Conservation (phyloP, 1,284 basidiomycete species). For the Lignosus rhinocerotis region DNA sequence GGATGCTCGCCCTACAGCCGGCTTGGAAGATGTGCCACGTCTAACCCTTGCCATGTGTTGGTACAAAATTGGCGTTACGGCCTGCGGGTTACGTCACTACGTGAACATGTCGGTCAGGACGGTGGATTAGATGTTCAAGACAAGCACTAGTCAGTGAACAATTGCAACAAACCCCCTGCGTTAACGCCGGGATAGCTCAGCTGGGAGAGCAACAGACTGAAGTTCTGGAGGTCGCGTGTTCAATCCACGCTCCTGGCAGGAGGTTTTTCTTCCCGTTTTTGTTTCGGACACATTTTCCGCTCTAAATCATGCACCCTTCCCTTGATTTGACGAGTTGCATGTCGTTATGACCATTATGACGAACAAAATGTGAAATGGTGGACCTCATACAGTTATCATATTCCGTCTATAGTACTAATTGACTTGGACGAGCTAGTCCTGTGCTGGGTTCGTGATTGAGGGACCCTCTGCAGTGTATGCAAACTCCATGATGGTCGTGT, state of each 20-base stretch:
- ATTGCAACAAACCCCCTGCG: too few relatives aligned
- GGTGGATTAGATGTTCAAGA: too few relatives aligned
- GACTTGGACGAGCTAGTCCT: neutral
- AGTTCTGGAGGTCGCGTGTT: constrained; percentile 72
- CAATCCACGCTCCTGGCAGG: constrained; percentile 61
- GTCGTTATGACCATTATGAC: neutral
- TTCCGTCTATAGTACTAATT: neutral
- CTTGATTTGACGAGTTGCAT: neutral
- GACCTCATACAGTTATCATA: neutral
- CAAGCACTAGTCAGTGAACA: too few relatives aligned
- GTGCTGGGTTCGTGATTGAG: neutral
- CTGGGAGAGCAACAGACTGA: constrained; percentile 83
- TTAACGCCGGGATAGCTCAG: constrained; percentile 67
- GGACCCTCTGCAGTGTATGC: constrained; percentile 12
- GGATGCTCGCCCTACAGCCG: too few relatives aligned
- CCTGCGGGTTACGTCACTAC: too few relatives aligned
- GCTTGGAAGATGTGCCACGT: too few relatives aligned
- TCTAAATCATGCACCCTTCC: too few relatives aligned
- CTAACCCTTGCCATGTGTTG: too few relatives aligned
- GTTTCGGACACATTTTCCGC: too few relatives aligned
- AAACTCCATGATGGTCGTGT: constrained; percentile 21
- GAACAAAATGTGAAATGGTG: neutral
- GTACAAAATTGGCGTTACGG: too few relatives aligned
- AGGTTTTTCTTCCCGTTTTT: too few relatives aligned
- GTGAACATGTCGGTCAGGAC: too few relatives aligned